Conservation (phyloP, 257 asterid species). For the Capsicum baccatum region DNA sequence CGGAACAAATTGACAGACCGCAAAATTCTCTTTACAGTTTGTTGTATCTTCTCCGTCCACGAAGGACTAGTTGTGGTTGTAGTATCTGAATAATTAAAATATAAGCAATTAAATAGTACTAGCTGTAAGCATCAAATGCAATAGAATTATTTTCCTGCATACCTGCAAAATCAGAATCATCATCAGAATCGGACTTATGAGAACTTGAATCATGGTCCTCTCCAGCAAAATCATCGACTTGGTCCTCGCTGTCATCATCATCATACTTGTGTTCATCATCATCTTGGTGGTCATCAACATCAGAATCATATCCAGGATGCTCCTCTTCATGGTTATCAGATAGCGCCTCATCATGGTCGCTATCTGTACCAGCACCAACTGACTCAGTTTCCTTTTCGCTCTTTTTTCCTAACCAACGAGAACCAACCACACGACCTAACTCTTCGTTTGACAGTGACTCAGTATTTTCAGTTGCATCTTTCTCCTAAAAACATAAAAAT, state of each 20-base stretch:
- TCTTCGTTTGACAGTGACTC: slow-evolving; percentile 90
- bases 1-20: slow-evolving; percentile 78
- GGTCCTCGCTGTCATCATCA: slow-evolving; percentile 59
- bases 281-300: slow-evolving; percentile 58
- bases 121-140: slow-evolving; percentile 16
- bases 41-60: slow-evolving; percentile 91
- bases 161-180: slow-evolving; percentile 80
- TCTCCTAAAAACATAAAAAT: slow-evolving; percentile 52
- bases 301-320: slow-evolving; percentile 64
- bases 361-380: slow-evolving; percentile 46
- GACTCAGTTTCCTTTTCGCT: slow-evolving; percentile 57
- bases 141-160: slow-evolving; percentile 3
- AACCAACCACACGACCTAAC: slow-evolving; percentile 88
- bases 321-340: slow-evolving; percentile 62
- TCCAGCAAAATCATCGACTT: slow-evolving; percentile 56
- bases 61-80: slow-evolving; percentile 61
- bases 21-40: slow-evolving; percentile 64
- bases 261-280: slow-evolving; percentile 56
- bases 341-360: slow-evolving; percentile 55
- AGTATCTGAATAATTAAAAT: slow-evolving; percentile 55
- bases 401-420: slow-evolving; percentile 93
- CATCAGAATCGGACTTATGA: slow-evolving; percentile 68
- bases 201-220: slow-evolving; percentile 72
- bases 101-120: slow-evolving; percentile 35
- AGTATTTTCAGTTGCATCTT: slow-evolving; percentile 48